Evolutionary conservation across 371 early-diverging fungal species (phyloP).

Genomic region (Mucor circinelloides): DNA sequence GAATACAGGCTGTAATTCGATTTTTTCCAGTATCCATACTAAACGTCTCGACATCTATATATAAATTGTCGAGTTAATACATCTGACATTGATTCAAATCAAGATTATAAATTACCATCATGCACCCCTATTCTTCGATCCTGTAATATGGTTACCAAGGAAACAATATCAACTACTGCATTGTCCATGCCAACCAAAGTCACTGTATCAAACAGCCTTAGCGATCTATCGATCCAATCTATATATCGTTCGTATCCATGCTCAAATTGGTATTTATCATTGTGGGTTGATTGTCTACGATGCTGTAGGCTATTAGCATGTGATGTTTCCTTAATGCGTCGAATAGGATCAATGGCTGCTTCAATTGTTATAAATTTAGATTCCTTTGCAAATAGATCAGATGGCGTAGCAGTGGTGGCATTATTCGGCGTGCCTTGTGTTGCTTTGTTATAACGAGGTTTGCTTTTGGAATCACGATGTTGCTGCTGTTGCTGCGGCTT

Average conservation of each 20-base stretch:
- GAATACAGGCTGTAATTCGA: constrained; percentile 36
- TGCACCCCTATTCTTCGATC: constrained; percentile 40
- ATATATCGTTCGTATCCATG: constrained; percentile 50
- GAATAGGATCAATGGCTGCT: constrained; percentile 41
- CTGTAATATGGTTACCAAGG: constrained; percentile 39
- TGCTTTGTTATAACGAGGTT: background rate
- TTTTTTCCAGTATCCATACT: constrained; percentile 28
- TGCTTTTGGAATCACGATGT: background rate
- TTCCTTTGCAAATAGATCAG: constrained; percentile 11
- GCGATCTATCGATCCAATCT: constrained; percentile 40
- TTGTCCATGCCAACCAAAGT: constrained; percentile 48
- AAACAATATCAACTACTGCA: constrained; percentile 44
- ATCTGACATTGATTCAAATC: background rate
- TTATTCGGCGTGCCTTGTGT: background rate
- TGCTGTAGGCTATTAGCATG: background rate
- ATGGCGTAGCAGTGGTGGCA: background rate
- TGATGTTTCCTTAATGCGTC: background rate
- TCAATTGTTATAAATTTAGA: constrained; percentile 42
- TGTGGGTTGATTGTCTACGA: background rate
- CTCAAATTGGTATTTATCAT: constrained; percentile 9
- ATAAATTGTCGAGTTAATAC: background rate
- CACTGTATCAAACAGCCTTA: constrained; percentile 32
- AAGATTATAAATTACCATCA: constrained; percentile 29
- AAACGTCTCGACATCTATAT: constrained; percentile 42
- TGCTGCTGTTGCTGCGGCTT: background rate